Evolutionary conservation across 441 rosid species (phyloP).

Genomic region (Mallotus repandus): DNA sequence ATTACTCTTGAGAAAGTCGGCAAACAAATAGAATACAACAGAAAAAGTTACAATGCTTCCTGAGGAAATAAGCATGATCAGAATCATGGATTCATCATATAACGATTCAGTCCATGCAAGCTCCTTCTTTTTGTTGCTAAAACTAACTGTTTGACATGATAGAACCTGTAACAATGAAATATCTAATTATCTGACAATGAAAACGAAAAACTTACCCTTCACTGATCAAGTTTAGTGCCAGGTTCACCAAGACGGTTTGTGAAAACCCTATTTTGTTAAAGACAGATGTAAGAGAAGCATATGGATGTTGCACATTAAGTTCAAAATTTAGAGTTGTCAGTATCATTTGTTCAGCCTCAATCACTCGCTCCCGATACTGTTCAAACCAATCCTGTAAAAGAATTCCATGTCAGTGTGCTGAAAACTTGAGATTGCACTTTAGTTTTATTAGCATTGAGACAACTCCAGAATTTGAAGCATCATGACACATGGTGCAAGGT

Average conservation of each 20-base stretch:
- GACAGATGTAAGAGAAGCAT: slow-evolving; percentile 57
- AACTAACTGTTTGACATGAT: slow-evolving; percentile 24
- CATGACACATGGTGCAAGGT: background rate
- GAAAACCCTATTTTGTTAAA: slow-evolving; percentile 71
- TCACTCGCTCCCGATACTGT: slow-evolving; percentile 65
- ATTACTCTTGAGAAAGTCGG: slow-evolving; percentile 25
- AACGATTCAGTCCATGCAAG: slow-evolving; percentile 20
- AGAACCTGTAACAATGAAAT: slow-evolving; percentile 22
- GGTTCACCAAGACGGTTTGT: slow-evolving; percentile 56
- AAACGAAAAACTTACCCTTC: slow-evolving; percentile 61
- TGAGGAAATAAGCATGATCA: slow-evolving; percentile 28
- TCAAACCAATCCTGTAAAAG: slow-evolving; percentile 75
- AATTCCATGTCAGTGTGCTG: slow-evolving; percentile 21
- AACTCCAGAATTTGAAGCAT: background rate
- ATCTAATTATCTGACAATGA: slow-evolving; percentile 10
- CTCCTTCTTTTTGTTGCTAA: slow-evolving; percentile 20
- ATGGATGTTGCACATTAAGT: slow-evolving; percentile 77
- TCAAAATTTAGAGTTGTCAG: slow-evolving; percentile 76
- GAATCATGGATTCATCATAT: slow-evolving; percentile 21
- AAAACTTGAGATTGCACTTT: background rate
- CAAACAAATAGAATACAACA: slow-evolving; percentile 7
- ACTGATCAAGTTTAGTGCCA: slow-evolving; percentile 77
- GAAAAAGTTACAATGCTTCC: slow-evolving; percentile 30
- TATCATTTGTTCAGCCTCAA: slow-evolving; percentile 75
- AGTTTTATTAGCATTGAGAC: background rate